Base-by-base conservation (phyloP, 176 grass and related monocot species). In the Avena insularis region DNA sequence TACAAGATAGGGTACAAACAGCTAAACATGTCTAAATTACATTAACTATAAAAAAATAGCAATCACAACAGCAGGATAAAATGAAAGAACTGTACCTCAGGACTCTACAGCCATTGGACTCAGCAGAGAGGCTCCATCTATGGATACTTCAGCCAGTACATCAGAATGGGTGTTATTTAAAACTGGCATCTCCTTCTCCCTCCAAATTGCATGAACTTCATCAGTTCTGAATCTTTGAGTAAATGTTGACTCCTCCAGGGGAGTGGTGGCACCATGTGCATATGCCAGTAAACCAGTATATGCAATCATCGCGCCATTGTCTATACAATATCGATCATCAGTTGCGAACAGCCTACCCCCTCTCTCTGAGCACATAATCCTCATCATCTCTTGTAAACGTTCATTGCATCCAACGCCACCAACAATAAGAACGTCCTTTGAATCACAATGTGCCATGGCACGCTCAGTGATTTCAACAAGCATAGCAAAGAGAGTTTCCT, bases 401-500 rank as follows among this genome's bases (percentile, higher is more conserved):
- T 96, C 92, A 73, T 99, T 96, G 31, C 90, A 94, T 31, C 97
- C 97, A 46, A 99, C 94, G 15, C 97, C 94, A 65, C 97, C 97
- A 88, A 99, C 97, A 89, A 99, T 96, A 76, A 99, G 92, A 76
- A 99, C 80, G 8, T 96, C 97, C 25, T 93, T 94, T 2, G 76
- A 91, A 91, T 94, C 94, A 87, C 97, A 99, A 61, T 96, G 94
- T 11, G 92, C 94, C 97, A 99, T 99, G 43, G 97, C 97, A 65
- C 94, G 90, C 60, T 99, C 97, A 58, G 97, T 99, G 31, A 99
- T 99, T 88, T 99, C 97, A 59, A 99, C 94, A 84, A 99, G 89
- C 97, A 99, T 99, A 79, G 97, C 90, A 87, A 90, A 99, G 45
- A 99, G 13, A 40, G 92, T 99, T 96, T 99, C 97, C 97, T 99